Base-by-base conservation (phyloP, 2,329 filamentous ascomycete genomes). In the Trichoderma koningii region DNA sequence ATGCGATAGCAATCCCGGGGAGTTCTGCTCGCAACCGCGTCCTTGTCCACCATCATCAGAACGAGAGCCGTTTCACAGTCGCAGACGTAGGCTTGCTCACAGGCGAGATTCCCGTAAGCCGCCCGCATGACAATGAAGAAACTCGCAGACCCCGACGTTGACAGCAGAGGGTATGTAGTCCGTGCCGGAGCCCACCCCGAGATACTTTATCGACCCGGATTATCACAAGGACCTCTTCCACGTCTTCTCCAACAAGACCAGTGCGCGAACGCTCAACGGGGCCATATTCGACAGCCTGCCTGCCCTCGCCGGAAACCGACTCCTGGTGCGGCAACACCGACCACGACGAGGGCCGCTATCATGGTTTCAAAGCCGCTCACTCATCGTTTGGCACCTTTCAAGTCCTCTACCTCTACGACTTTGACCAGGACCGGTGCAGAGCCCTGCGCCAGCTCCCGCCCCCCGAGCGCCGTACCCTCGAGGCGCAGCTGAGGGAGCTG, bases 341-440 rank as follows among this genome's bases (percentile, higher is more conserved):
- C 6, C 59, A 62, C 12, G 59, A 62, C 17, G 38, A 45, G 34
- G 26, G 45, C 14, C n/a, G 44, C 28, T 62, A 44, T 23, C 30
- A n/a, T 23, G 48, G 34, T 2, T 62, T 34, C 7, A 19, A 60
- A 1, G n/a, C 19, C 14, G 3, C 55, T n/a, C 48, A 19, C 48
- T 23, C 23, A 23, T 45, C 48, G 14, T 34, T 45, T 12, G 34
- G 48, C 17, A 23, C 21, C 12, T 62, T 62, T 3, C 23, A n/a
- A 34, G 50, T 53, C 6, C 59, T 62, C 26, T 62, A 62, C 30
- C 59, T 62, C 48, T 62, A 62, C 19, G 59, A 62, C 34, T 53
- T 62, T 15, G 59, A 62, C 38, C 59, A 62, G 28, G 19, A 2
- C 34, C 59, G 59, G 5, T 62, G 59, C 48, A 44, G 52, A 12